These are phyloP conservation scores for Inonotus obliquus DNA, from an alignment of 1,284 basidiomycete genomes.

Conservation along the genomic window DNA sequence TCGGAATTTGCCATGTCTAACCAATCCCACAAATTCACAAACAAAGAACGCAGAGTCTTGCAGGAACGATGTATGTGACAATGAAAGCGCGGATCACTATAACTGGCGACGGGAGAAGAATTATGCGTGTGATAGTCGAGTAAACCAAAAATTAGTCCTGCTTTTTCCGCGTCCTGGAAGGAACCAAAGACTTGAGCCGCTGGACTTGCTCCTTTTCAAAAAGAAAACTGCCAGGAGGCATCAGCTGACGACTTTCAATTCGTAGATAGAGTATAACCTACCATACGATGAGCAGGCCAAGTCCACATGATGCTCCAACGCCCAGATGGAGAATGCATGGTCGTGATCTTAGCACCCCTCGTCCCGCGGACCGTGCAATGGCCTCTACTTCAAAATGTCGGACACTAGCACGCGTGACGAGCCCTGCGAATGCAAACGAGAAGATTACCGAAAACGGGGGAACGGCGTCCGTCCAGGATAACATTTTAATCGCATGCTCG, in stretches of 20 bases:
- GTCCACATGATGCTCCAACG: slow-evolving; percentile 7
- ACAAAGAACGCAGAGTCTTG: neutral
- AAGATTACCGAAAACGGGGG: slow-evolving; percentile 7
- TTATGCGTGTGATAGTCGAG: neutral
- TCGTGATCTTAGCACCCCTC: neutral
- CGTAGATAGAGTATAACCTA: neutral
- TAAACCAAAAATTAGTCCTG: neutral
- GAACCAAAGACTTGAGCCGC: slow-evolving; percentile 2
- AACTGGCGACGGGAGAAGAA: neutral
- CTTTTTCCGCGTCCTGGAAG: neutral
- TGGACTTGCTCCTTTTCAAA: slow-evolving; percentile 1
- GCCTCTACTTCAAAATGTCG: slow-evolving; percentile 1
- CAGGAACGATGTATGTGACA: neutral
- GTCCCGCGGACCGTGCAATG: slow-evolving; percentile 1
- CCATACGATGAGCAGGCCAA: slow-evolving; percentile 3
- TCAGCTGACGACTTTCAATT: neutral
- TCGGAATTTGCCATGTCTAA: neutral
- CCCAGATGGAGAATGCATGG: slow-evolving; percentile 13
- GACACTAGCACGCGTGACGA: slow-evolving; percentile 11
- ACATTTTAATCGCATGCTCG: slow-evolving; percentile 16
- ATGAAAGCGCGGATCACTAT: neutral
- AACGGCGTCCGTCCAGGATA: slow-evolving; percentile 2
- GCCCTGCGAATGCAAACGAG: neutral
- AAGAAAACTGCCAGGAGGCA: slow-evolving; percentile 7
- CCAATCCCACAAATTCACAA: neutral